phyloP scores from a whole-genome alignment of 495 filamentous ascomycete species.

The Podospora sp. region DNA sequence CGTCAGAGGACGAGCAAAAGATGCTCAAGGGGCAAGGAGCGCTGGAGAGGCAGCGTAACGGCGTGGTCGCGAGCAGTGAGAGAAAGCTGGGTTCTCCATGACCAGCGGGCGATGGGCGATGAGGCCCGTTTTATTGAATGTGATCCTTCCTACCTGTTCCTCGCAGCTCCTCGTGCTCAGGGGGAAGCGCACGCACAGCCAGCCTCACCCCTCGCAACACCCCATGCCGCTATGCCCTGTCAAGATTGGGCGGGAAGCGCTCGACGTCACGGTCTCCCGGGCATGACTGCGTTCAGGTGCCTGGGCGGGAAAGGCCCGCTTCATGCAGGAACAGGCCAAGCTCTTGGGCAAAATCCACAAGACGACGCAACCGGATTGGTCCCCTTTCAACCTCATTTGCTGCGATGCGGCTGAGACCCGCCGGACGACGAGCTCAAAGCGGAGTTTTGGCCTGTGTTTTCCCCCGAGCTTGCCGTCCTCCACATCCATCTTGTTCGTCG shows the following conservation, averaged over 20 bases:
- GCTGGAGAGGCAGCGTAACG: slow-evolving; percentile 31
- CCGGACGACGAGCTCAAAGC: background rate
- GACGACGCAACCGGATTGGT: background rate
- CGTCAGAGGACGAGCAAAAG: slow-evolving; percentile 50
- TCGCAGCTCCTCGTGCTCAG: background rate
- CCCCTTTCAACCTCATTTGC: background rate
- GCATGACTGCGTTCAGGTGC: background rate
- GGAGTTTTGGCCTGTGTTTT: background rate
- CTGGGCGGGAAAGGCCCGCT: background rate
- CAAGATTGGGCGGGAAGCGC: background rate
- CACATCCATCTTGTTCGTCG: background rate
- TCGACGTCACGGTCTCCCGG: background rate
- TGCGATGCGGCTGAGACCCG: background rate
- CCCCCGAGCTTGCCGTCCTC: background rate
- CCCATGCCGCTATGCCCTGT: background rate
- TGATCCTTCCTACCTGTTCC: background rate
- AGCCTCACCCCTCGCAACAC: background rate
- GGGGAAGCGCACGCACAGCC: background rate
- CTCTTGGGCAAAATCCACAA: background rate
- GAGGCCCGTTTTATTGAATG: background rate
- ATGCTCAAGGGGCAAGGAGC: slow-evolving; percentile 32
- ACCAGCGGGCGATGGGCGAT: background rate
- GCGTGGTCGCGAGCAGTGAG: slow-evolving; percentile 12
- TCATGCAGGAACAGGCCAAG: background rate
- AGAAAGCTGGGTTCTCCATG: slow-evolving; percentile 2